Evolutionary conservation across 768 basidiomycete genomes (phyloP), one percentile per base, ranked within the genome.

Genomic region (Russula foetens): DNA sequence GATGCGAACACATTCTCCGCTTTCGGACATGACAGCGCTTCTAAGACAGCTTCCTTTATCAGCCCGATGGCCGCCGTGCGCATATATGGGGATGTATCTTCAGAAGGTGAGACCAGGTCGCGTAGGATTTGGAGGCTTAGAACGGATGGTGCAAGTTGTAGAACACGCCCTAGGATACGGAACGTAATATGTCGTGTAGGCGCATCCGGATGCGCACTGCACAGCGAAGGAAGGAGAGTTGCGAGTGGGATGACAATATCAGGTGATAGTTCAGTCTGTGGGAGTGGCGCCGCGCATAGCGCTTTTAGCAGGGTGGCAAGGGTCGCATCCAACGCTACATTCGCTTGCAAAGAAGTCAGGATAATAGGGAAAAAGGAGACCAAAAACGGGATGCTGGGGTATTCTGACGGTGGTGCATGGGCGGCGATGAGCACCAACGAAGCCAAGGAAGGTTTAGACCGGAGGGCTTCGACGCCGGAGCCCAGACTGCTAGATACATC

Each of bases 21-120:
- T 45, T 63, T 63, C 2, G 43, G 67, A 12, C 73, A 64, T 9
- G 79, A 62, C 2, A 80, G 70, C 0, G 77, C 80, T 51, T 85
- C 79, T 12, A 90, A 69, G 1, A 84, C 72, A 1, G 82, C 80
- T 53, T 90, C 86, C 68, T 85, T 87, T 1, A 89, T 76, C 2
- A 90, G 74, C 0, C 85, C 84, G 0, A 91, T 76, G 0, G 85
- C 80, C 0, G 87, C 85, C 0, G 83, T 81, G 9, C 84, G 78
- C 78, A 90, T 86, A 67, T 86, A 84, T 0, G 84, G 84, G 48
- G 80, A 79, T 17, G 80, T 73, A 6, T 71, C 70, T 58, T 82
- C 75, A 11, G 67, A 63, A 19, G 81, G 77, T 6, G 69, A 63
- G 38, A 76, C 59, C 23, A 90, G 75, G 38, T 83, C 83, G 12